Evolutionary conservation across 2,329 filamentous ascomycete species (phyloP), one percentile per base, ranked within the genome.

Genomic region (Elsinoe australis): DNA sequence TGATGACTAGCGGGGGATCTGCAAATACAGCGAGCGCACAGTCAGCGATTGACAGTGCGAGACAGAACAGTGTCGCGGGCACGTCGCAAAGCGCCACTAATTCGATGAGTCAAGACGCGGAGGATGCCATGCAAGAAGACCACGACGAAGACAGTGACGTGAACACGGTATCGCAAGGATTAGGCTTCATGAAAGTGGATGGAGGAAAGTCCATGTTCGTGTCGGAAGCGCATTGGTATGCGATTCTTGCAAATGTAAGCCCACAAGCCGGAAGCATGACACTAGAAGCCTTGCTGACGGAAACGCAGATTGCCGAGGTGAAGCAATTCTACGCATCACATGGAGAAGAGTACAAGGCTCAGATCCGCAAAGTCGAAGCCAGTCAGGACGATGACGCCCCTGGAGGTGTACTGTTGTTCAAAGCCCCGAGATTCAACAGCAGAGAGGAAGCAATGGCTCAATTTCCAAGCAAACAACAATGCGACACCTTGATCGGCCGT

Each of bases 1-100:
- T 96, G 61, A 95, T 96, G 90, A 90, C 90, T 61, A 89, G 86
- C 64, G 87, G 87, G n/a, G 72, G 77, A 55, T 74, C 77, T 48
- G 72, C 75, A 38, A 78, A 78, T 17, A 72, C 74, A 3, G 65
- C 73, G 14, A 59, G 58, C 21, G 78, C 78, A n/a, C 71, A 76
- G 50, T 76, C 78, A 26, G 75, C 71, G 5, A 74, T 81, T 59
- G 56, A 55, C 29, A 55, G 54, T 35, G 72, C 70, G 49, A 60
- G 66, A 46, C 64, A 67, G 47, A 67, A 61, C 44, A 64, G 61
- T 45, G 45, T 64, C 24, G 33, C 21, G 12, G 45, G 24, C 10
- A 38, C 45, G 10, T 31, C 45, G 14, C 32, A 38, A 19, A 48
- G 45, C 12, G 45, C 45, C 12, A 59, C 62, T 53, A 67, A 64